Percentiles rank a stretch among this genome's conserved stretches.
These are phyloP conservation scores for Aplosporella prunicola DNA, from an alignment of 2,329 filamentous ascomycete genomes.

Conservation along the genomic window DNA sequence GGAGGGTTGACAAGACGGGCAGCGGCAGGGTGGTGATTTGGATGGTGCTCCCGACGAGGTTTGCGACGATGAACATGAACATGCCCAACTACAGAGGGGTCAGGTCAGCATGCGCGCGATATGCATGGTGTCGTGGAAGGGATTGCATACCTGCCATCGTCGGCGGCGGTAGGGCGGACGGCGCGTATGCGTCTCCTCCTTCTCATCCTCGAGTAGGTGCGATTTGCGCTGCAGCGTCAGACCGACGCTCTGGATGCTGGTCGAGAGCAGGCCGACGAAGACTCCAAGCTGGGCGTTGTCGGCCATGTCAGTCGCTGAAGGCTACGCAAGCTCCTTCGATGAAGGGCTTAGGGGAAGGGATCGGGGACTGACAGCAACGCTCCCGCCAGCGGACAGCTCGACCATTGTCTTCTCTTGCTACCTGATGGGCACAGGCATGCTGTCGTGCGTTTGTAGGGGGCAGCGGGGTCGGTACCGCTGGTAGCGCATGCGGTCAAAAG, in stretches of 20 bases:
- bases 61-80: conserved; percentile 92
- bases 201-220: conserved; percentile 95
- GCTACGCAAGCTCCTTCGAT: no score
- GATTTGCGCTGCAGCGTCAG: conserved; percentile 96
- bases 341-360: neutral
- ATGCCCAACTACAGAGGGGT: conserved; percentile 57
- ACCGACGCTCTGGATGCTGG: conserved; percentile 87
- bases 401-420: conserved; percentile 28
- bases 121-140: neutral
- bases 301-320: neutral
- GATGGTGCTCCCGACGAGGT: conserved; percentile 88
- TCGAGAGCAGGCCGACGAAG: conserved; percentile 84
- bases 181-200: conserved; percentile 64
- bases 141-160: conserved; percentile 66
- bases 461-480: conserved; percentile 5
- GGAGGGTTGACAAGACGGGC: conserved; percentile 86
- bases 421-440: conserved; percentile 23
- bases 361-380: conserved; percentile 29
- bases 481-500: conserved; percentile 9
- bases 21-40: conserved; percentile 94
- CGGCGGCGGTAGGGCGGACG: conserved; percentile 81
- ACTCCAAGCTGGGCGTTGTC: conserved; percentile 63
- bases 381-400: conserved; percentile 32
- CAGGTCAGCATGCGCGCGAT: conserved; percentile 14
- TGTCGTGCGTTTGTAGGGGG: conserved; percentile 8